Evolutionary conservation across 1,284 basidiomycete species (phyloP).

Genomic region (Omphalotus olearius): DNA sequence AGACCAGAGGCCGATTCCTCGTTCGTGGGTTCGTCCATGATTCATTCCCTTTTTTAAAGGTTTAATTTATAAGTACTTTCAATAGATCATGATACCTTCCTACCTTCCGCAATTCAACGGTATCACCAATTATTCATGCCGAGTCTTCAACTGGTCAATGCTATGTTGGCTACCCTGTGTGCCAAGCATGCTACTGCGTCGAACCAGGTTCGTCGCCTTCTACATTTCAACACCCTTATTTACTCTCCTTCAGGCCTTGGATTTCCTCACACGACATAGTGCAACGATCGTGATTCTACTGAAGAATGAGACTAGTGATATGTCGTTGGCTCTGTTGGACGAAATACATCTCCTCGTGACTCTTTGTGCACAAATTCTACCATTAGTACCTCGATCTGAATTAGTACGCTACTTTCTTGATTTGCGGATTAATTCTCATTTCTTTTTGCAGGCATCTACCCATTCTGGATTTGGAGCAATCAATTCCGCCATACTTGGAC

Average conservation of each 20-base stretch:
- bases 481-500: constrained; percentile 74
- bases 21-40: constrained; percentile 39
- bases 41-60: too few relatives aligned
- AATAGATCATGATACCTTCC: constrained; percentile 78
- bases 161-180: constrained; percentile 66
- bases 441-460: constrained; percentile 42
- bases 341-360: constrained; percentile 76
- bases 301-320: constrained; percentile 62
- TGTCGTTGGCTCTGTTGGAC: constrained; percentile 64
- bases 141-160: constrained; percentile 75
- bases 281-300: constrained; percentile 79
- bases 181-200: constrained; percentile 58
- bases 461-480: constrained; percentile 79
- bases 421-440: constrained; percentile 1
- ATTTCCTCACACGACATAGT: constrained; percentile 75
- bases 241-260: constrained; percentile 48
- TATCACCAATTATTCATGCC: constrained; percentile 90
- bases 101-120: constrained; percentile 83
- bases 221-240: not conserved
- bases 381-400: constrained; percentile 71
- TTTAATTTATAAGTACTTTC: not conserved
- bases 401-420: constrained; percentile 46
- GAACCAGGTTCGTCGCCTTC: constrained; percentile 50
- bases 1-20: constrained; percentile 79
- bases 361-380: constrained; percentile 62